These are phyloP conservation scores for Ophiostoma sp. DNA, from an alignment of 2,329 filamentous ascomycete species.

Conservation along the genomic window DNA sequence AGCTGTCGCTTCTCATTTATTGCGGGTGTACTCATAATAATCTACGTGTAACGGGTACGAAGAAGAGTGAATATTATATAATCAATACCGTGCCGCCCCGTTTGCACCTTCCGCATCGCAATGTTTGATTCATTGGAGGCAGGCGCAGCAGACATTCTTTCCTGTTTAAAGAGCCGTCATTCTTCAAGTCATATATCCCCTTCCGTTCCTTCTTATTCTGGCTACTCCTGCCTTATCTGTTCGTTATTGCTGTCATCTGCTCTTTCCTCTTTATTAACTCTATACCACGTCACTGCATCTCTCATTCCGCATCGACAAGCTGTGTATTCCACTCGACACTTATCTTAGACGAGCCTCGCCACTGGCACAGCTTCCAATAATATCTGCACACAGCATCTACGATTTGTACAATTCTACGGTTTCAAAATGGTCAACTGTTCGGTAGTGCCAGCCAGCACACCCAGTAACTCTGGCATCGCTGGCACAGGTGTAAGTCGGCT, in stretches of 20 bases:
- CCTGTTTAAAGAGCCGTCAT: background rate
- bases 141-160: slow-evolving; percentile 4
- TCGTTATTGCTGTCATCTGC: background rate
- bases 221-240: background rate
- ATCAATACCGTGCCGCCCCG: background rate
- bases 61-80: background rate
- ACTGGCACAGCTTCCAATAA: background rate
- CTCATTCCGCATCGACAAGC: background rate
- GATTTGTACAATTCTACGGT: slow-evolving; percentile 13
- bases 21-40: background rate
- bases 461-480: slow-evolving; percentile 54
- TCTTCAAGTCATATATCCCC: background rate
- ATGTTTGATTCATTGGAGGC: slow-evolving; percentile 1
- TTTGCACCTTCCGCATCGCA: background rate
- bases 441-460: slow-evolving; percentile 39
- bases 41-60: background rate
- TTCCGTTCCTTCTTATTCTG: slow-evolving; percentile 4
- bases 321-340: background rate
- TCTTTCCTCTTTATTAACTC: slow-evolving; percentile 2
- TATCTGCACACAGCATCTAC: background rate
- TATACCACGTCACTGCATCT: background rate
- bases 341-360: background rate
- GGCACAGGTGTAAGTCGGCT: slow-evolving; percentile 48
- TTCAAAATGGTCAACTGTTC: slow-evolving; percentile 37
- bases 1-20: slow-evolving; percentile 1